Percentiles rank a stretch among this genome's conserved stretches.
Evolutionary conservation across 2,329 filamentous ascomycete genomes (phyloP).

Genomic region (Ceratocystis smalleyi): DNA sequence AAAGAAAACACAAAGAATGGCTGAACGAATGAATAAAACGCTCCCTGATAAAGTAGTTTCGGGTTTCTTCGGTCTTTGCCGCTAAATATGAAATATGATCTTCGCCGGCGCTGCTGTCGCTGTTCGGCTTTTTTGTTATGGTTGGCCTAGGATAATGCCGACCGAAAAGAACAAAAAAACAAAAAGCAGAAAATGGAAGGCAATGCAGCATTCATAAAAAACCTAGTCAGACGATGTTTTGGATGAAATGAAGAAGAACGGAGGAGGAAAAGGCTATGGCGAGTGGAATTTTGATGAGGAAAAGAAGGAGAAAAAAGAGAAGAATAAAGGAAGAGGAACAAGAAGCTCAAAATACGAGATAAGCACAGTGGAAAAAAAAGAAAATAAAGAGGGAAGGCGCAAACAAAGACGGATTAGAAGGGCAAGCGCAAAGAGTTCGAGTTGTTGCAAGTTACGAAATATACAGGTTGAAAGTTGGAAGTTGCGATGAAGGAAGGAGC

Average conservation of each 20-base stretch:
- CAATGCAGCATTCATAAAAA: background rate
- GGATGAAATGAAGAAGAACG: background rate
- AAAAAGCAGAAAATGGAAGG: background rate
- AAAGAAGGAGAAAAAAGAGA: background rate
- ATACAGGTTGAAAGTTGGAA: background rate
- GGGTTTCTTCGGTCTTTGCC: background rate
- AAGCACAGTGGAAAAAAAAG: background rate
- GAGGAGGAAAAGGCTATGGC: background rate
- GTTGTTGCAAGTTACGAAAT: background rate
- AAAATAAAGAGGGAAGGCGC: background rate
- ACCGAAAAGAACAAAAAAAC: background rate
- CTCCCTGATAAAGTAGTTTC: background rate
- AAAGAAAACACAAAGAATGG: background rate
- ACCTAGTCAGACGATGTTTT: background rate
- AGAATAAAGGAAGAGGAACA: background rate
- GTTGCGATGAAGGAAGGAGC: conserved; percentile 2
- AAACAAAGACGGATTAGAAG: background rate
- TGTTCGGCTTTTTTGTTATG: background rate
- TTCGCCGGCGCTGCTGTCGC: background rate
- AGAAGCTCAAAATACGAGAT: background rate
- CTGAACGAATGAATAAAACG: background rate
- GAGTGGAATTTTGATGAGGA: background rate
- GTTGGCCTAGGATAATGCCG: background rate
- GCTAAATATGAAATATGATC: background rate
- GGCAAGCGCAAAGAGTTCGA: background rate